These are phyloP conservation scores for Acacia concinna DNA, from an alignment of 331 rosid species.

Conservation along the genomic window DNA sequence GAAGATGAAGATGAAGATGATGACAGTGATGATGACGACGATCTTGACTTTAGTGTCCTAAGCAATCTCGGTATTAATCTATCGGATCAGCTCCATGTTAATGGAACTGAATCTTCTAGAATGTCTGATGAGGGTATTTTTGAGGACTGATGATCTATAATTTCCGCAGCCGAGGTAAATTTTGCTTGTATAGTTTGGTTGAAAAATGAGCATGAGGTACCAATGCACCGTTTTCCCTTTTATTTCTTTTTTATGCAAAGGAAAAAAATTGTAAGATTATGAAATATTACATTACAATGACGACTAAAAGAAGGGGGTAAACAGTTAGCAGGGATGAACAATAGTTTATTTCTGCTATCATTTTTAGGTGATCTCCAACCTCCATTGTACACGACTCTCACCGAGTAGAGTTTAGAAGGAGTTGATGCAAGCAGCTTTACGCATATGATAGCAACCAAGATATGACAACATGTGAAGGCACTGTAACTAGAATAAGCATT, in stretches of 20 bases:
- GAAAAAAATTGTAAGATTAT: background rate
- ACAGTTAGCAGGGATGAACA: no score
- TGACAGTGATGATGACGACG: conserved; percentile 23
- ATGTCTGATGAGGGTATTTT: conserved; percentile 75
- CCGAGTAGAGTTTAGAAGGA: no score
- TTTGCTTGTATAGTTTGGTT: conserved; percentile 18
- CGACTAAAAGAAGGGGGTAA: no score
- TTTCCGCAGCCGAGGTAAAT: background rate
- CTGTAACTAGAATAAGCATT: no score
- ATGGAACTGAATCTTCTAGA: conserved; percentile 77
- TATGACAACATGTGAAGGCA: no score
- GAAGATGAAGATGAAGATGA: conserved; percentile 28
- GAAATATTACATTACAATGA: background rate
- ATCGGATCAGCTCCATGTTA: conserved; percentile 69
- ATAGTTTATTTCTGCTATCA: no score
- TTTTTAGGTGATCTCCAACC: no score
- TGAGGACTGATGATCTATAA: conserved; percentile 46
- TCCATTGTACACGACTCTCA: no score
- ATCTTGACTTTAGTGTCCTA: conserved; percentile 71
- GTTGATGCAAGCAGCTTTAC: no score
- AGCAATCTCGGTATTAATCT: conserved; percentile 29
- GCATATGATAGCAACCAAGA: no score
- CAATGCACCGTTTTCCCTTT: background rate
- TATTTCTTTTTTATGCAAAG: background rate
- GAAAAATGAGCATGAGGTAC: conserved; percentile 13